Evolutionary conservation across 352 stramenopile species (phyloP).

Genomic region (Plasmopara viticola): DNA sequence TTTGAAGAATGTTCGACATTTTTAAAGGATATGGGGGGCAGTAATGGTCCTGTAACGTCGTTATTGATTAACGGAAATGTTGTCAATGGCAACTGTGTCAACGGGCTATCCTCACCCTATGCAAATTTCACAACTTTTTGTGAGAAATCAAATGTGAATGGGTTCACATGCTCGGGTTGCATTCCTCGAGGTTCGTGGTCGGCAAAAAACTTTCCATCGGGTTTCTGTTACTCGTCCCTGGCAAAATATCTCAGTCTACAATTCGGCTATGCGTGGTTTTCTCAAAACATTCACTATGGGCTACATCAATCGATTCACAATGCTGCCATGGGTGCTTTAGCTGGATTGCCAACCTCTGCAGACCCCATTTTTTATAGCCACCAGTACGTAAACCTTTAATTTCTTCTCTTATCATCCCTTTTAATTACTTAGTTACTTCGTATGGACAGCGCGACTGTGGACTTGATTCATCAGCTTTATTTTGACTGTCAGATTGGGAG

Average conservation of each 20-base stretch:
- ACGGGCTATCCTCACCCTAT: conserved; percentile 19
- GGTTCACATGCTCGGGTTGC: conserved; percentile 35
- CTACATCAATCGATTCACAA: conserved; percentile 72
- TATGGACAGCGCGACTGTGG: conserved; percentile 38
- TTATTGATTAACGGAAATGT: too few relatives aligned
- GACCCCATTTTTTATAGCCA: conserved; percentile 76
- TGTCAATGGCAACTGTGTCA: too few relatives aligned
- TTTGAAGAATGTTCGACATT: conserved; percentile 51
- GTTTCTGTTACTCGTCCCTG: conserved; percentile 50
- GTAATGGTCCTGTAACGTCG: too few relatives aligned
- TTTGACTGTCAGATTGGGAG: conserved; percentile 60
- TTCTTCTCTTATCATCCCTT: too few relatives aligned
- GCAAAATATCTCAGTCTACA: conserved; percentile 37
- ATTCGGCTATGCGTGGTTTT: conserved; percentile 43
- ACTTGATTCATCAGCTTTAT: conserved; percentile 61
- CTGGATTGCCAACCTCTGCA: conserved; percentile 34
- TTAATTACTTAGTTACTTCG: neutral
- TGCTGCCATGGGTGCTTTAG: conserved; percentile 38
- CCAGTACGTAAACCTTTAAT: conserved; percentile 33
- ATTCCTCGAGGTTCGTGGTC: conserved; percentile 53
- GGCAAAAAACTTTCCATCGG: conserved; percentile 36
- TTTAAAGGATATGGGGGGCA: too few relatives aligned
- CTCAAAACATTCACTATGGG: conserved; percentile 48
- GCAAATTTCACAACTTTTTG: conserved; percentile 42
- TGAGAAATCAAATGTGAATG: conserved; percentile 33